Evolutionary conservation across 1,284 basidiomycete genomes (phyloP).

Genomic region (Exobasidium cylindrosporum): DNA sequence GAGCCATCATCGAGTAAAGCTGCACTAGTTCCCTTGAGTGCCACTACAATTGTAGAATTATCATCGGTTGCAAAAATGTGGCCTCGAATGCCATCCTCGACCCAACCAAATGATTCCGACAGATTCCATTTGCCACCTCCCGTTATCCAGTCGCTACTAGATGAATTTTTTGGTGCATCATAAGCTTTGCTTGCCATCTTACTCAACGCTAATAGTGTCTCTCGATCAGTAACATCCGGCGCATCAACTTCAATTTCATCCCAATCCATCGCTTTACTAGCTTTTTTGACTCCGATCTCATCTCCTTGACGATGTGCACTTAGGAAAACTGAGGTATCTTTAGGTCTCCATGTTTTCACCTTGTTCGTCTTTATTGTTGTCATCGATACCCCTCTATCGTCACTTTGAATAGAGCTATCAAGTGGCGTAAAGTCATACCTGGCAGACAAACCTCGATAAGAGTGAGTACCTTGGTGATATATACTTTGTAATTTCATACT

Average conservation of each 20-base stretch:
- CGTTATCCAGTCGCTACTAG: slow-evolving; percentile 45
- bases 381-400: background rate
- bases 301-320: slow-evolving; percentile 7
- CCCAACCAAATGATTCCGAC: slow-evolving; percentile 72
- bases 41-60: slow-evolving; percentile 80
- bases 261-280: slow-evolving; percentile 51
- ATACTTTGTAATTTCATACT: background rate
- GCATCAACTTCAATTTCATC: slow-evolving; percentile 59
- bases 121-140: slow-evolving; percentile 11
- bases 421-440: background rate
- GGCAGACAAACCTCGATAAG: slow-evolving; percentile 7
- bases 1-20: slow-evolving; percentile 72
- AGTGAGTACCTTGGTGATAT: slow-evolving; percentile 10
- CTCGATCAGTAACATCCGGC: slow-evolving; percentile 70
- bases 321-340: background rate
- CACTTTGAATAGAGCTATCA: background rate
- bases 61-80: slow-evolving; percentile 64
- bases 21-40: slow-evolving; percentile 91
- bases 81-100: slow-evolving; percentile 82
- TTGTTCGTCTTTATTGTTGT: background rate
- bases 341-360: slow-evolving; percentile 12
- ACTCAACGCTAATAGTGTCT: slow-evolving; percentile 76
- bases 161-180: slow-evolving; percentile 29
- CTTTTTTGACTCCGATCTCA: background rate
- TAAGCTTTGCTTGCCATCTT: slow-evolving; percentile 96